Evolutionary conservation across 768 basidiomycete genomes (phyloP), one percentile per base, ranked within the genome.

Genomic region (Rhodotorula paludigena): DNA sequence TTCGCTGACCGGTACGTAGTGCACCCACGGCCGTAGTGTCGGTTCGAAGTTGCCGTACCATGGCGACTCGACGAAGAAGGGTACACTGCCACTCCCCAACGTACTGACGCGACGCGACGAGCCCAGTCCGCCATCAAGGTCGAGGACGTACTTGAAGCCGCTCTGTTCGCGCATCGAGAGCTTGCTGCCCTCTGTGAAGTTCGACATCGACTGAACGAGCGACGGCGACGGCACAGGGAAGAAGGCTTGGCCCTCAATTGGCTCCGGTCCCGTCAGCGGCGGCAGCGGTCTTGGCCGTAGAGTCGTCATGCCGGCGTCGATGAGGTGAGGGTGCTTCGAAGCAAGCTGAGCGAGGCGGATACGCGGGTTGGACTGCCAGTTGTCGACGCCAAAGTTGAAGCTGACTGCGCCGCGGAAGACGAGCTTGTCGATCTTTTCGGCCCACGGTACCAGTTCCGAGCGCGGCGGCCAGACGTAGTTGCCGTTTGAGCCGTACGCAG

Each of bases 401-500:
- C 32, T 33, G 15, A 32, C 49, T 32, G 49, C 33, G 49, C 49
- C 49, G 49, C 49, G 49, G 16, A 51, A 51, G 30, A 51, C 49
- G 49, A 51, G 16, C 32, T 51, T 51, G 49, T 51, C 49, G 32
- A 51, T 20, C 32, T 51, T 51, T 8, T 51, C 32, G 28, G 33
- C 30, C 49, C 49, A 51, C 49, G 49, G 23, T 12, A n/a, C 23
- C 28, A 51, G 49, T 32, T 32, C 18, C 14, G 49, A 32, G 12
- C 30, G 49, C 2, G 28, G 30, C 18, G 49, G 49, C 49, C 49
- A 51, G 32, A 51, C 49, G 49, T 51, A 51, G 32, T 51, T 51
- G 49, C 49, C 49, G 49, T 51, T 51, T 16, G 49, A 51, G 32
- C 49, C 49, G 49, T 51, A 51, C 49, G 30, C 49, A 3, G 30